Evolutionary conservation across 164 flowering plant species (phyloP).

Genomic region (Vitis labrusca): DNA sequence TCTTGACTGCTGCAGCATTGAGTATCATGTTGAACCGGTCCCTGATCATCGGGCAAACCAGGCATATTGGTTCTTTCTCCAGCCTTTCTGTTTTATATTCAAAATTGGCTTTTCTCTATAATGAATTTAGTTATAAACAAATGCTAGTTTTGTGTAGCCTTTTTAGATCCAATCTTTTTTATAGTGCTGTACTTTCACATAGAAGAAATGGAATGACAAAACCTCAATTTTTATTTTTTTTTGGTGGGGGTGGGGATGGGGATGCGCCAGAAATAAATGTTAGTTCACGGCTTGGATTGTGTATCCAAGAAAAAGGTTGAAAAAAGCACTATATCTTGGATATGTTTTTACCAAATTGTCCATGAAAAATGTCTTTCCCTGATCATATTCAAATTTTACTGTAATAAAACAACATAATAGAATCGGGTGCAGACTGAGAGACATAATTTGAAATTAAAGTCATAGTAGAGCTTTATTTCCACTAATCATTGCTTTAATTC

Average conservation of each 20-base stretch:
- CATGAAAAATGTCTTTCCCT: not conserved
- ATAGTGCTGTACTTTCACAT: not conserved
- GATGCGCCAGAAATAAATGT: not conserved
- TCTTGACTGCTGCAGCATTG: slow-evolving; percentile 78
- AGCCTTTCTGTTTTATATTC: slow-evolving; percentile 54
- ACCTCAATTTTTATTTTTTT: too few species aligned
- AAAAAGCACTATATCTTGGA: too few species aligned
- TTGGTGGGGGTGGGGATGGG: too few species aligned
- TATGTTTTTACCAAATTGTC: too few species aligned
- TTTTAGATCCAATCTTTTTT: too few species aligned
- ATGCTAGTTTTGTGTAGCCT: too few species aligned
- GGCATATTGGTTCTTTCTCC: slow-evolving; percentile 96
- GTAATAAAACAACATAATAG: not conserved
- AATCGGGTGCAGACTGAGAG: not conserved
- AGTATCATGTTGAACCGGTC: slow-evolving; percentile 92
- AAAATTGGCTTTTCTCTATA: not conserved
- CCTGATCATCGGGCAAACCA: slow-evolving; percentile 96
- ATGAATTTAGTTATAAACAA: too few species aligned
- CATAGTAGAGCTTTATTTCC: not conserved
- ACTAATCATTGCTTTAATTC: slow-evolving; percentile 4
- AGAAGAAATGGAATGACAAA: not conserved
- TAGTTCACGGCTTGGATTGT: not conserved
- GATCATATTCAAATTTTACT: not conserved
- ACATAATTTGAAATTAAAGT: not conserved
- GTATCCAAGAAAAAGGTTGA: not conserved